Base-by-base conservation (phyloP, 2,329 filamentous ascomycete species). In the Botryotinia convoluta region DNA sequence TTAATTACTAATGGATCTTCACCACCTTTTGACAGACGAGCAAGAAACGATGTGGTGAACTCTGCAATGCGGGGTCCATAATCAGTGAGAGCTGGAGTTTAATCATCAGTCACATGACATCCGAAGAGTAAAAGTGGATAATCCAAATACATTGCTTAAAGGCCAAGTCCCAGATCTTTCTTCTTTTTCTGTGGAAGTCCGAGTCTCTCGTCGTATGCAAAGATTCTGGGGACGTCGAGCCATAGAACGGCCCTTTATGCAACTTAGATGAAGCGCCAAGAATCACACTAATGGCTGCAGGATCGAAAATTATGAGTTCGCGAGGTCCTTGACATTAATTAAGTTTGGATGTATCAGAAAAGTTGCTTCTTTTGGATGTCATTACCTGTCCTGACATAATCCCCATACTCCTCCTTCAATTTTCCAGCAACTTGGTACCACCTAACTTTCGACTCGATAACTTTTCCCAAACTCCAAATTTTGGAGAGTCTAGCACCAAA, bases 171-270 rank as follows among this genome's bases (percentile, higher is more conserved):
- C 78, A 79, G n/a, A 75, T 54, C 51, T 72, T 73, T 42, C 78
- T 70, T 73, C 78, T 67, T 51, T 74, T 74, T 60, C 76, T 76
- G 68, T 79, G 78, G 10, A 68, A 64, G 10, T 60, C 64, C 16
- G 71, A 60, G 65, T 79, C 75, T 29, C 78, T 72, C n/a, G 64
- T 69, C 9, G 73, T 72, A 67, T 79, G 77, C 57, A 79, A 39
- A 10, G 74, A 74, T 12, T 72, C 44, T 10, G 76, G 77, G 22
- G 70, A 44, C 9, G 70, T 73, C 42, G 70, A 62, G 57, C 78
- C 78, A 69, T 79, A 79, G 75, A 76, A 79, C 1, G 74, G 62
- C 0, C 72, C 54, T 60, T 79, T 79, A 12, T 59, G 74, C 48
- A 77, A 77, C 39, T 72, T 75, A 14, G 75, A 75, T 45, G 72